phyloP scores from a whole-genome alignment of 345 rosid genomes.

The Trapa bicornis region DNA sequence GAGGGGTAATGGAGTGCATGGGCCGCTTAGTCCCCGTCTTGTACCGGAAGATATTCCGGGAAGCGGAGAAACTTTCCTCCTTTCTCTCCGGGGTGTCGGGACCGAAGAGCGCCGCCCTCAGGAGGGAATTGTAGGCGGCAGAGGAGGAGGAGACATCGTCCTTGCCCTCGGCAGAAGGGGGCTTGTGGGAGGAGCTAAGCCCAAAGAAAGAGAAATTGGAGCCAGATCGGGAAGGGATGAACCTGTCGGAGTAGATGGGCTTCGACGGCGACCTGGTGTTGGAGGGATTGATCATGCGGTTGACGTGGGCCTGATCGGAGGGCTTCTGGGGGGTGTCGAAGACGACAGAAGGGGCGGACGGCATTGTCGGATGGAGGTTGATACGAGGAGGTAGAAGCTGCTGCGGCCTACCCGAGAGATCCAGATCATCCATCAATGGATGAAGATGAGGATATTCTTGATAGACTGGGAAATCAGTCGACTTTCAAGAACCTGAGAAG shows the following conservation, averaged over 20 bases:
- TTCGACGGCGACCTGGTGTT: slow-evolving; percentile 61
- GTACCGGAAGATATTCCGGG: slow-evolving; percentile 68
- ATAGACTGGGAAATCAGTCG: neutral
- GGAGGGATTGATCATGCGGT: slow-evolving; percentile 58
- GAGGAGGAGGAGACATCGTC: slow-evolving; percentile 43
- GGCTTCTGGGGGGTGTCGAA: slow-evolving; percentile 21
- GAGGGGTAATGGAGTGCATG: slow-evolving; percentile 52
- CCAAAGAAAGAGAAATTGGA: slow-evolving; percentile 83
- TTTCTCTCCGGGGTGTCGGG: slow-evolving; percentile 70
- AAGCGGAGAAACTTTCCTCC: slow-evolving; percentile 21
- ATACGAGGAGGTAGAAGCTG: slow-evolving; percentile 18
- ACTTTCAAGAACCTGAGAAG: neutral
- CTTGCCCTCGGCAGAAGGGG: slow-evolving; percentile 33
- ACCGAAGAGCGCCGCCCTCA: slow-evolving; percentile 66
- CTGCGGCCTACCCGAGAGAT: slow-evolving; percentile 5
- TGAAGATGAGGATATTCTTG: neutral
- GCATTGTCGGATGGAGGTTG: slow-evolving; percentile 47
- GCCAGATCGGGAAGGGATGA: slow-evolving; percentile 88
- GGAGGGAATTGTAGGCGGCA: slow-evolving; percentile 52
- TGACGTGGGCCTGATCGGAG: slow-evolving; percentile 31
- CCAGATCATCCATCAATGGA: slow-evolving; percentile 25
- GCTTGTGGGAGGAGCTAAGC: slow-evolving; percentile 32
- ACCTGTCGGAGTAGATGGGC: slow-evolving; percentile 81
- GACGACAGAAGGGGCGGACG: slow-evolving; percentile 26
- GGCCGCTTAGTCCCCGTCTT: slow-evolving; percentile 73